Base-by-base conservation (phyloP, 23 red algal genomes). In the Cyanidioschyzon merolae region DNA sequence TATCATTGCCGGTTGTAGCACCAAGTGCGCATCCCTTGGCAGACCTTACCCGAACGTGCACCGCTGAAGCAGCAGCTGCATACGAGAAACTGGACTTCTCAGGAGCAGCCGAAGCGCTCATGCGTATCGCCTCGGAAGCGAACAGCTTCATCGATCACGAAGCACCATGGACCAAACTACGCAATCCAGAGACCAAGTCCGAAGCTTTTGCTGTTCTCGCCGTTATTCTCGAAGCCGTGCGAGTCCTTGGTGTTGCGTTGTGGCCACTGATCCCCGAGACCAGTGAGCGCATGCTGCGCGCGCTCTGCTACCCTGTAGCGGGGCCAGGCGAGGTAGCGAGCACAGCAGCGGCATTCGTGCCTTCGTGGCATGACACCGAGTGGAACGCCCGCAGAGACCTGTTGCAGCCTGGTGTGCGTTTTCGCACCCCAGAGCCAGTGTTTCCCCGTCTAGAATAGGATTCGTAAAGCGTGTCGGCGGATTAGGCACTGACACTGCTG, bases 91-190 rank as follows among this genome's bases (percentile, higher is more conserved):
- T 89, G 38, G 74, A 98, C 45, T 98, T 98, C 83, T 45, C 84
- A 18, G 83, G 50, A 35, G 94, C 94, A 0, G 88, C 84, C 58
- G n/a, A 86, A 2, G 37, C 67, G 2, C 51, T 98, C 41, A 81
- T 98, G 80, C 41, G 58, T 15, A 74, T 92, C 1, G 79, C 82
- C 0, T 74, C 39, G 38, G 79, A 75, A 35, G 88, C 94, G 24
- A 98, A 98, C 80, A 59, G 51, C 0, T 84, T 82, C 81, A 91
- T 98, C 74, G 94, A 89, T 75, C 79, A 71, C 21, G 88, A 86
- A 1, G 87, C 86, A 16, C 94, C 94, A 32, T 98, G 94, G 94
- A 87, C 78, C 39, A 83, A 79, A 31, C 85, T 98, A 57, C 39
- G 76, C 18, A 74, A 88, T 59, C 38, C 58, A 21, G 79, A 40